These are phyloP conservation scores for Eustoma russellianum DNA, from an alignment of 257 asterid genomes.

Conservation along the genomic window DNA sequence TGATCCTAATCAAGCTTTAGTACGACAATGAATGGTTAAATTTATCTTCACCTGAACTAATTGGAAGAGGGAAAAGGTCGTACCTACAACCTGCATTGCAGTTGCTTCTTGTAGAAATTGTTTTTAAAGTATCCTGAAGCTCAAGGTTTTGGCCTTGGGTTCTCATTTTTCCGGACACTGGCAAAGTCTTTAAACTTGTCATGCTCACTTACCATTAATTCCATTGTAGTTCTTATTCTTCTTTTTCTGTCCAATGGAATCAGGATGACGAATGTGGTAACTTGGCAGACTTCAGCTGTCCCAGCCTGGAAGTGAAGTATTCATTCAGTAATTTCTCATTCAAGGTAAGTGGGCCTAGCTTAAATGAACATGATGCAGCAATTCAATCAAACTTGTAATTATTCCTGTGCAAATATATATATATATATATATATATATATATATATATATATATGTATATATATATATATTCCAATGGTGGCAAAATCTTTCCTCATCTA, in stretches of 20 bases:
- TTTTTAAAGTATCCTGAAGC: no score
- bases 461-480: background rate
- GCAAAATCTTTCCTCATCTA: background rate
- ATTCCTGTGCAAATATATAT: no score
- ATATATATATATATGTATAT: no score
- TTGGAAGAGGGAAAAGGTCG: no score
- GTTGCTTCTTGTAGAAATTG: no score
- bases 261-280: conserved; percentile 86
- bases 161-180: no score
- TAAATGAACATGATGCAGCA: background rate
- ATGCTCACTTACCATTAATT: background rate
- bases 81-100: no score
- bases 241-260: conserved; percentile 14
- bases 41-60: no score
- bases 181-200: no score
- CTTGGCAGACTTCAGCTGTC: conserved; percentile 59
- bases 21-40: no score
- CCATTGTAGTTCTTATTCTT: conserved; percentile 2
- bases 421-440: no score
- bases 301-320: conserved; percentile 46
- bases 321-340: conserved; percentile 93
- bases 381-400: background rate
- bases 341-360: conserved; percentile 46
- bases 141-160: no score
- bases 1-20: background rate